Base-by-base conservation (phyloP, 805 yeast species). In the Candida cerambycidarum region DNA sequence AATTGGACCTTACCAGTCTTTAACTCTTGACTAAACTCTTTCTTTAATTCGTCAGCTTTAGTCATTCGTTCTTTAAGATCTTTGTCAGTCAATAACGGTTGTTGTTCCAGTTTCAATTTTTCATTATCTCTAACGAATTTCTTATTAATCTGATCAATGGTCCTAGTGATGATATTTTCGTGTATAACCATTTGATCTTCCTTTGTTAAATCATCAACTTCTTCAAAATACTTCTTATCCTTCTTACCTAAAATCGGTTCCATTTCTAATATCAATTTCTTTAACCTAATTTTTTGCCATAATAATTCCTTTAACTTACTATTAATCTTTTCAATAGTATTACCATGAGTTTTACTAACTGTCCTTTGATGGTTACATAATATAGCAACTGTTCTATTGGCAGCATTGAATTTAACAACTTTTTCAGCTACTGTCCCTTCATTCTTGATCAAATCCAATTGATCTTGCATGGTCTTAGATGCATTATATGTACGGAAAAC, bases 401-500 rank as follows among this genome's bases (percentile, higher is more conserved):
- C 98, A 15, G 97, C 97, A 64, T 92, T 90, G 65, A 84, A 90
- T 47, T 79, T 82, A 43, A 90, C 82, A 39, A 90, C 82, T 55
- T 89, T 92, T 59, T 90, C 97, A 17, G 85, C 83, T 3, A 88
- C 85, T 0, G 95, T 80, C 19, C 97, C 97, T 57, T 80, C 85
- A 59, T 88, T 85, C n/a, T 83, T 75, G 52, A 92, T 89, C 55
- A 82, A 67, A 58, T 86, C 96, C 46, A 92, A 65, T 61, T 89
- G 96, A 56, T 90, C 95, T 63, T 90, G 97, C 97, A 90, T 92
- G 1, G 97, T 89, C 62, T 87, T 86, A 1, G 97, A 87, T 0
- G 98, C 98, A 67, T 90, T 90, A 59, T 87, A 90, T 0, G 98
- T 90, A 82, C 98, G 95, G 74, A 90, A 92, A 15, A 90, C 97